Evolutionary conservation across 164 flowering plant genomes (phyloP).

Genomic region (Buxus sempervirens): DNA sequence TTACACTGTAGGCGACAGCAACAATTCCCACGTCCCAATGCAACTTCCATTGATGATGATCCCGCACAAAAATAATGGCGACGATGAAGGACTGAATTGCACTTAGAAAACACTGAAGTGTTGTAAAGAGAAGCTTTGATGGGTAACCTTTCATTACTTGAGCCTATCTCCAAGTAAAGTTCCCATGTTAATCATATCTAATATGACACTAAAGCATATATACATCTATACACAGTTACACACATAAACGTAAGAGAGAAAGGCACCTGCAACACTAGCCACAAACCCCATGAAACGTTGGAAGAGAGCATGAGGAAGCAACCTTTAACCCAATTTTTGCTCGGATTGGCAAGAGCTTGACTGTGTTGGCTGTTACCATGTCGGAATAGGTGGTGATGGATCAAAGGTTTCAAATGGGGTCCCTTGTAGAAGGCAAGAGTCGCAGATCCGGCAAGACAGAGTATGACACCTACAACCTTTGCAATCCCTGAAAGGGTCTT

Average conservation of each 20-base stretch:
- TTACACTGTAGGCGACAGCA: conserved; percentile 51
- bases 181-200: background rate
- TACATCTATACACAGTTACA: too few relatives aligned
- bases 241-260: background rate
- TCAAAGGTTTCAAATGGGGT: conserved; percentile 33
- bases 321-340: conserved; percentile 59
- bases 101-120: conserved; percentile 54
- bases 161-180: conserved; percentile 25
- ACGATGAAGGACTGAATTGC: conserved; percentile 52
- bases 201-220: background rate
- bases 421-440: conserved; percentile 67
- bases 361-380: conserved; percentile 5
- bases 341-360: conserved; percentile 15
- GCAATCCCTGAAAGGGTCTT: conserved; percentile 46
- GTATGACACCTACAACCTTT: conserved; percentile 51
- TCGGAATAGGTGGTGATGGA: conserved; percentile 25
- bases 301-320: conserved; percentile 53
- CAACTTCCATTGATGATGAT: conserved; percentile 46
- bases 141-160: conserved; percentile 46
- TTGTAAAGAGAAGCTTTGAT: conserved; percentile 52
- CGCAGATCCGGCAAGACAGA: conserved; percentile 52
- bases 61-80: conserved; percentile 51
- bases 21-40: conserved; percentile 45
- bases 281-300: conserved; percentile 48
- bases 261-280: conserved; percentile 74